A percentile compares a stretch with the other conserved stretches of the same genome.
These are phyloP conservation scores for Peronospora farinosa DNA, from an alignment of 352 stramenopile genomes.

Conservation along the genomic window DNA sequence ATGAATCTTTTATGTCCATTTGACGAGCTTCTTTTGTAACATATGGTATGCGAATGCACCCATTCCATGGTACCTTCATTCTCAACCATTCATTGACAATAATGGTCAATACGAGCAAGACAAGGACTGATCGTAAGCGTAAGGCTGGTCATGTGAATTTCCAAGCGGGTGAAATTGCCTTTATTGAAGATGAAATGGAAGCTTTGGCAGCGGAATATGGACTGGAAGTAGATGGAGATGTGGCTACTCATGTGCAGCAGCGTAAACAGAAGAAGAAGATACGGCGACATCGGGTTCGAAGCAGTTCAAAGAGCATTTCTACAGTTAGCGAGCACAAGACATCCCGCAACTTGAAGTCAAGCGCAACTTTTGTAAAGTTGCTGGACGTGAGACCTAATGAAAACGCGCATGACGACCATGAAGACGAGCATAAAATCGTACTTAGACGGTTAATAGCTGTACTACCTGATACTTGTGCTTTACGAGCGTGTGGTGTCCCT, in stretches of 20 bases:
- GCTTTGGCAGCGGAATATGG: conserved; percentile 74
- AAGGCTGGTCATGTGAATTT: conserved; percentile 71
- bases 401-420: conserved; percentile 16
- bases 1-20: too few species aligned
- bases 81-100: neutral
- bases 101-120: conserved; percentile 18
- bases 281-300: conserved; percentile 10
- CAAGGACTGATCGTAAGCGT: conserved; percentile 41
- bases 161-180: conserved; percentile 67
- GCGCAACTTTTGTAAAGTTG: conserved; percentile 3
- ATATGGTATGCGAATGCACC: neutral
- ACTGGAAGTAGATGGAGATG: conserved; percentile 59
- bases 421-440: conserved; percentile 40
- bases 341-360: neutral
- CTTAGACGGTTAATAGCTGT: conserved; percentile 37
- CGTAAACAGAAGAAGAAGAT: conserved; percentile 52
- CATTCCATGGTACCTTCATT: neutral
- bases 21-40: neutral
- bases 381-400: conserved; percentile 10
- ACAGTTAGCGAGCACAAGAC: neutral
- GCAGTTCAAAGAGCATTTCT: neutral
- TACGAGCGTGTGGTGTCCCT: conserved; percentile 52
- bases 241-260: conserved; percentile 50
- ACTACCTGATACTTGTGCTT: conserved; percentile 44
- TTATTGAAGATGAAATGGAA: conserved; percentile 83